These are phyloP conservation scores for Malassezia sp. DNA, from an alignment of 1,284 basidiomycete species.

Conservation along the genomic window DNA sequence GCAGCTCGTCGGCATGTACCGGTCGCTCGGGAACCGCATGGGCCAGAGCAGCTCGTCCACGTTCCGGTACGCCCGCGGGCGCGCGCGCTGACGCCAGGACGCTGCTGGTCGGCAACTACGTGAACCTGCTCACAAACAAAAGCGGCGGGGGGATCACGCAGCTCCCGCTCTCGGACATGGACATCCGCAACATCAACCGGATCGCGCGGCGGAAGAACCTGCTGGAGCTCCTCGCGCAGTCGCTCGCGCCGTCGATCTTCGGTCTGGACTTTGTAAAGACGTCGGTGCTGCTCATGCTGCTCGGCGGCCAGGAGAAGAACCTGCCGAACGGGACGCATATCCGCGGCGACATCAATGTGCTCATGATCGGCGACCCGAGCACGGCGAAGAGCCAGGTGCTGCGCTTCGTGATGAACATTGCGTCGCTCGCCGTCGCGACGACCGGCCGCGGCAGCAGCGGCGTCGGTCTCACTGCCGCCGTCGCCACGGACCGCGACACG, in stretches of 20 bases:
- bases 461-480: conserved; percentile 97
- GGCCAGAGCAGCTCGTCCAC: conserved; percentile 55
- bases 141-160: conserved; percentile 91
- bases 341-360: conserved; percentile 96
- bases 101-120: conserved; percentile 84
- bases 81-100: too few relatives aligned
- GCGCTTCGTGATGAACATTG: conserved; percentile 89
- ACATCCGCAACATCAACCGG: conserved; percentile 94
- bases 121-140: conserved; percentile 92
- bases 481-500: conserved; percentile 95
- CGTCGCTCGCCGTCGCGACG: conserved; percentile 92
- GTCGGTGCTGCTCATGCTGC: conserved; percentile 77
- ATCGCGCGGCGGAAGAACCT: conserved; percentile 70
- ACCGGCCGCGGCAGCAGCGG: conserved; percentile 94
- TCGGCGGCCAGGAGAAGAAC: conserved; percentile 97
- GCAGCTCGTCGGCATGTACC: conserved; percentile 88
- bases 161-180: conserved; percentile 78
- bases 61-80: too few relatives aligned
- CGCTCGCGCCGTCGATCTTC: conserved; percentile 92
- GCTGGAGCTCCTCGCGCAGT: conserved; percentile 78
- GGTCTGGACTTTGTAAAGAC: conserved; percentile 93
- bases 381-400: conserved; percentile 96
- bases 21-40: conserved; percentile 76
- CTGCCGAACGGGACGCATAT: conserved; percentile 94
- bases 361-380: conserved; percentile 98